Base-by-base conservation (phyloP, 345 rosid species). In the Crucihimalaya himalaica region DNA sequence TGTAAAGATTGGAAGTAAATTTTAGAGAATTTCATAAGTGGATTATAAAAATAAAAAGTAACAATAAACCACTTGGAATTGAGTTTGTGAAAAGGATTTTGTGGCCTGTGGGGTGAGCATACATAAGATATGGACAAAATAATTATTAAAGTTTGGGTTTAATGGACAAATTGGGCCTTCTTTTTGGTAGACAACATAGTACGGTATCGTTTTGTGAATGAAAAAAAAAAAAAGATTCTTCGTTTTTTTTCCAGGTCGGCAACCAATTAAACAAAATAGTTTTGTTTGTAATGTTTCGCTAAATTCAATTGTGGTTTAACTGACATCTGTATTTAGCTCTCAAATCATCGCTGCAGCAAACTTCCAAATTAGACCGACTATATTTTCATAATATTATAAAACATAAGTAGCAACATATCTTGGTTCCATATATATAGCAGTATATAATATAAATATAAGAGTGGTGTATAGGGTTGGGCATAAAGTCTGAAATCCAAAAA, bases 341-440 rank as follows among this genome's bases (percentile, higher is more conserved):
- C 20, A 71, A 21, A 35, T 13, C 51, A 48, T 35, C 9, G 68
- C 21, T 61, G 16, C 66, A 27, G 48, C 27, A 59, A 48, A 60
- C 67, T 47, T 71, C 75, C 66, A 58, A 58, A 70, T 25, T 21
- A 46, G 25, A 70, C 48, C 66, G 57, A 32, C 47, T 46, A 57
- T 9, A 31, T 31, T 12, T 10, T 65, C 56, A 64, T 40, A n/a
- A 11, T 34, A 4, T 23, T 61, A 9, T 6, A 9, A 16, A 40
- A 6, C 13, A 65, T 48, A 46, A 8, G 43, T 31, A 9, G 56
- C 39, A 16, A 39, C 12, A 39, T 39, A 9, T 54, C 15, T 25
- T 67, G 39, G 37, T 37, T 53, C 23, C 16, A 25, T 39, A 11
- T 12, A 25, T 39, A 11, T 12, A 18, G 12, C 39, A 18, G 25